Evolutionary conservation across 139 green algal species (phyloP), one percentile per base, ranked within the genome.

Genomic region (Deuterostichococcus epilithicus): DNA sequence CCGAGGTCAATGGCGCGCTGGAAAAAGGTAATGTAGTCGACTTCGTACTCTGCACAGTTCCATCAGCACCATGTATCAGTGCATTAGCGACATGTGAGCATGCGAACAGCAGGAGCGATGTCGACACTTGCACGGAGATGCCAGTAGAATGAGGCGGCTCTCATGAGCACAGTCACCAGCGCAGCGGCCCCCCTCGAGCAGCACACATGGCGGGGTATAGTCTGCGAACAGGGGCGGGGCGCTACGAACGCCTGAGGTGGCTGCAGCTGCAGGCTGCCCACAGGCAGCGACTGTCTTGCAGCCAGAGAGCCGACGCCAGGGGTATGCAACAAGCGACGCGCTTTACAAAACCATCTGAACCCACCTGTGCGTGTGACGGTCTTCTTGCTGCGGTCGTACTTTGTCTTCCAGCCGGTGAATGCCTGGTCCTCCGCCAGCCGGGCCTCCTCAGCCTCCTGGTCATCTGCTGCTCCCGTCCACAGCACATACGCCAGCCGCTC

Each of bases 21-120:
- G 68, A 92, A 92, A 45, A 76, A 85, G 52, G 84, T 77, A 44
- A 87, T 86, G 77, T 94, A 92, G 76, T 95, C 91, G 5, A 95
- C 86, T 78, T 95, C 90, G 63, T 91, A 93, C 33, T 92, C 88
- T 89, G 81, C 66, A 74, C 8, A 13, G 4, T 15, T 70, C 33
- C 63, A 35, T 0, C 20, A 72, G 26, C 73, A 59, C 1, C 52
- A 2, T 1, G 8, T n/a, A n/a, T 28, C 30, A 20, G 34, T 20
- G 13, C 72, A 76, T 8, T 5, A 28, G n/a, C 28, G 23, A 5
- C 5, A n/a, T 2, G 42, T 44, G 15, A 45, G 23, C 30, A 32
- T 69, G 13, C 45, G 26, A 20, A 18, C 10, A 68, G 26, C 45
- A 69, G 32, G 47, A 35, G 25, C 44, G 6, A 32, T 5, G 1